Evolutionary conservation across 192 early-diverging fungal genomes (phyloP), one percentile per base, ranked within the genome.

Genomic region (Coemansia umbellata): DNA sequence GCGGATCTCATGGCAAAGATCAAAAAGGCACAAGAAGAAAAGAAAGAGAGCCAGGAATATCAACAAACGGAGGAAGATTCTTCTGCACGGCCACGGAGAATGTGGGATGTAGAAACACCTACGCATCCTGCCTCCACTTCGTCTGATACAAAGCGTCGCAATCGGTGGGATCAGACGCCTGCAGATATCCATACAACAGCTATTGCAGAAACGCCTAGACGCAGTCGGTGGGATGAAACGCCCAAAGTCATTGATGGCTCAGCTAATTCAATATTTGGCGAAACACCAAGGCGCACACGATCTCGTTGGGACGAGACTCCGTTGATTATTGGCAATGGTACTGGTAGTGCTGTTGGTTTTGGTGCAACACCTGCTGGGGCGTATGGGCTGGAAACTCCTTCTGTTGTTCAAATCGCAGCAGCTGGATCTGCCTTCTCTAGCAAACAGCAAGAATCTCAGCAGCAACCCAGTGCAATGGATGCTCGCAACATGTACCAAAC

Each of bases 301-400:
- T 96, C 93, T 10, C 78, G 93, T 30, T 99, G 96, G 96, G 96
- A 97, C 58, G 93, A 93, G 58, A 99, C 96, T 0, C 96, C 94
- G 8, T 50, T 89, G 14, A 81, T 80, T 48, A 48, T 55, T 8
- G 66, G 67, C 32, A n/a, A n/a, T n/a, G 74, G 60, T 4, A 66
- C 77, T 13, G 27, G 31, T 3, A 30, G 26, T 1, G 47, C 43
- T 3, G 17, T 31, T 17, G 55, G 39, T 18, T 44, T 42, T 42
- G 61, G 53, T 2, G 60, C 51, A n/a, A 58, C 56, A 6, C 56
- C 56, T 8, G 47, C 28, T 22, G 39, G 39, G 14, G 19, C 26
- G 45, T 58, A 85, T 55, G 88, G 85, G 1, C 55, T 93, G 39
- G 81, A 87, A 28, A 94, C 93, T 7, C 89, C 93, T 14, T 85